A percentile compares a stretch with the other conserved stretches of the same genome.
These are phyloP conservation scores for Aspergillus jensenii DNA, from an alignment of 2,329 filamentous ascomycete species.

Conservation along the genomic window DNA sequence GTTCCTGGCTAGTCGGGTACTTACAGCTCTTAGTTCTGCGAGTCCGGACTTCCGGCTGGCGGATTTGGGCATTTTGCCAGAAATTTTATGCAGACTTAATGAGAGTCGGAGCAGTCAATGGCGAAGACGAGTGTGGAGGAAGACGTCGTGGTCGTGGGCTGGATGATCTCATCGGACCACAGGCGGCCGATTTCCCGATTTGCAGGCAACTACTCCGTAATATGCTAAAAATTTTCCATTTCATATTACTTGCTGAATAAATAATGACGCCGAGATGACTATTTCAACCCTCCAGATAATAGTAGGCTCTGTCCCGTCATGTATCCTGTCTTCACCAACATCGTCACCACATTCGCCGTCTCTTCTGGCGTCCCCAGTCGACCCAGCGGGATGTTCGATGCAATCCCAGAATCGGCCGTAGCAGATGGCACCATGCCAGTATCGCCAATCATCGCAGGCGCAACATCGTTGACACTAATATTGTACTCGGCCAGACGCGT, in stretches of 20 bases:
- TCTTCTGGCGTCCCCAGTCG: constrained; percentile 59
- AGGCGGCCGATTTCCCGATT: neutral
- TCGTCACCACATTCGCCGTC: constrained; percentile 60
- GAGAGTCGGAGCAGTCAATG: neutral
- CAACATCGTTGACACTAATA: constrained; percentile 67
- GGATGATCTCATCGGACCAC: neutral
- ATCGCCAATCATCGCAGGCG: constrained; percentile 67
- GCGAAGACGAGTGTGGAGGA: neutral
- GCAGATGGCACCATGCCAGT: constrained; percentile 63
- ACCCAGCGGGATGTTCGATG: constrained; percentile 60
- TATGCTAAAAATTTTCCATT: neutral
- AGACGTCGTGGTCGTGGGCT: neutral
- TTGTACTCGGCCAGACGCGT: constrained; percentile 59
- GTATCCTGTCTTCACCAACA: constrained; percentile 61
- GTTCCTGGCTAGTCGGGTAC: too few relatives aligned
- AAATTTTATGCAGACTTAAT: neutral
- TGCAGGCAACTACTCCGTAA: neutral
- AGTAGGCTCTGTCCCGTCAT: constrained; percentile 58
- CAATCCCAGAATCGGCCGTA: constrained; percentile 59
- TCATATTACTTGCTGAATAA: too few relatives aligned
- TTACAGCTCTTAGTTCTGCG: neutral
- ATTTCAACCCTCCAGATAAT: constrained; percentile 55
- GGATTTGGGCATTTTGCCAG: neutral
- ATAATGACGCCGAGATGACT: neutral
- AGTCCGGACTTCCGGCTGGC: neutral